These are phyloP conservation scores for Diaporthe humulicola DNA, from an alignment of 2,329 filamentous ascomycete genomes.

Conservation along the genomic window DNA sequence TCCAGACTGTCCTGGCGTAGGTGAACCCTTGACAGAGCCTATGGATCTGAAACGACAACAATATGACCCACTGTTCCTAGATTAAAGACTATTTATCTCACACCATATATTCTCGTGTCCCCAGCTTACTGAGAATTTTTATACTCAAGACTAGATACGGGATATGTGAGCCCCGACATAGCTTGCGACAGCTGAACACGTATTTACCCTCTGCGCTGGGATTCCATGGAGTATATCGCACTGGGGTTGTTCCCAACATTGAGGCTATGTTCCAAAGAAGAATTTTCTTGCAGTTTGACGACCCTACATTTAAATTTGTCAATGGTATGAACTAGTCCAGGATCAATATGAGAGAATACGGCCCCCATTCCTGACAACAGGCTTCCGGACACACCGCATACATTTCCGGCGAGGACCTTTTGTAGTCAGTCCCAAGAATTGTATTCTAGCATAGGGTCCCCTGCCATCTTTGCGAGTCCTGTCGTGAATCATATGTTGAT, in stretches of 20 bases:
- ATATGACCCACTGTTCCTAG: background rate
- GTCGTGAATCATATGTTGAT: background rate
- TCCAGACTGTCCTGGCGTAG: background rate
- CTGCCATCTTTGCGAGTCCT: background rate
- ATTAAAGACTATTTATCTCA: slow-evolving; percentile 8
- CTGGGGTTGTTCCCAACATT: background rate
- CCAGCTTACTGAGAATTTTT: background rate
- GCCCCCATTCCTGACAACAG: background rate
- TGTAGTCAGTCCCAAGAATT: background rate
- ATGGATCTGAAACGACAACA: slow-evolving; percentile 5
- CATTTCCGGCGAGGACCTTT: background rate
- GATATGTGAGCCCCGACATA: background rate
- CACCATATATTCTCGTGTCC: background rate
- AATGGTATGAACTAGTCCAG: background rate
- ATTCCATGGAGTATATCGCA: background rate
- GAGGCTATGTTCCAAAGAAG: background rate
- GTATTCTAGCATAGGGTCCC: background rate
- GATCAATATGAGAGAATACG: background rate
- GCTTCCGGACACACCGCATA: background rate
- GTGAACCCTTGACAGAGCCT: background rate
- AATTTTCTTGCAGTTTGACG: background rate
- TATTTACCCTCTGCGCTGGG: background rate
- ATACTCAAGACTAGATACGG: slow-evolving; percentile 5
- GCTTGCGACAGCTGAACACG: slow-evolving; percentile 9
- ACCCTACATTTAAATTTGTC: background rate